These are phyloP conservation scores for Artemisia annua DNA, from an alignment of 129 eudicot genomes.

Conservation along the genomic window DNA sequence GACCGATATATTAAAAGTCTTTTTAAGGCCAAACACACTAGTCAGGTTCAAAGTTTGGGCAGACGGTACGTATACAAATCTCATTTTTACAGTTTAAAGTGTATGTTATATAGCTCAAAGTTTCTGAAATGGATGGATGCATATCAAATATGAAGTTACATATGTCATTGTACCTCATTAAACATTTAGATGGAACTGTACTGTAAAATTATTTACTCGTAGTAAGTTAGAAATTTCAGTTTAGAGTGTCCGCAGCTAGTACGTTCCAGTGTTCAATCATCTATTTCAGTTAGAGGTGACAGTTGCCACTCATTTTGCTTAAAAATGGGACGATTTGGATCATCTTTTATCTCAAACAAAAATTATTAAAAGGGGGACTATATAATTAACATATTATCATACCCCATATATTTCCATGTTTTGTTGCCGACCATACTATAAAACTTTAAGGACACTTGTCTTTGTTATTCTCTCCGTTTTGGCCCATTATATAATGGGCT, in stretches of 20 bases:
- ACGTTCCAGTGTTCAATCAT: constrained; percentile 41
- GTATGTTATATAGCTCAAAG: too few species aligned
- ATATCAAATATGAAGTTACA: neutral
- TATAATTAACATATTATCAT: too few species aligned
- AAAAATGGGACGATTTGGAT: too few species aligned
- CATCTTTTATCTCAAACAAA: too few species aligned
- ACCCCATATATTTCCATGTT: too few species aligned
- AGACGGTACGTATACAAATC: neutral
- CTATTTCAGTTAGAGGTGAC: constrained; percentile 8
- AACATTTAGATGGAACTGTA: neutral
- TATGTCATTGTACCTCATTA: neutral
- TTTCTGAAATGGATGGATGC: neutral
- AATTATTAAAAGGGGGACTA: too few species aligned
- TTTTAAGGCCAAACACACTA: neutral
- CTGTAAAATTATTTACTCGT: neutral
- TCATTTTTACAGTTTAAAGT: neutral
- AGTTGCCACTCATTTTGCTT: too few species aligned
- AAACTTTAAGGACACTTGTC: too few species aligned
- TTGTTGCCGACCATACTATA: too few species aligned
- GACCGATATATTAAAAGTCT: neutral
- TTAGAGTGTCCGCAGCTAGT: constrained; percentile 72
- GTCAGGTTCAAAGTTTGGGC: neutral
- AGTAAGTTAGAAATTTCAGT: constrained; percentile 10
- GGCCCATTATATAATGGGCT: too few species aligned
- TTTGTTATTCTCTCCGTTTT: too few species aligned